Conservation (phyloP, 257 asterid species). For the Orobanche coerulescens region DNA sequence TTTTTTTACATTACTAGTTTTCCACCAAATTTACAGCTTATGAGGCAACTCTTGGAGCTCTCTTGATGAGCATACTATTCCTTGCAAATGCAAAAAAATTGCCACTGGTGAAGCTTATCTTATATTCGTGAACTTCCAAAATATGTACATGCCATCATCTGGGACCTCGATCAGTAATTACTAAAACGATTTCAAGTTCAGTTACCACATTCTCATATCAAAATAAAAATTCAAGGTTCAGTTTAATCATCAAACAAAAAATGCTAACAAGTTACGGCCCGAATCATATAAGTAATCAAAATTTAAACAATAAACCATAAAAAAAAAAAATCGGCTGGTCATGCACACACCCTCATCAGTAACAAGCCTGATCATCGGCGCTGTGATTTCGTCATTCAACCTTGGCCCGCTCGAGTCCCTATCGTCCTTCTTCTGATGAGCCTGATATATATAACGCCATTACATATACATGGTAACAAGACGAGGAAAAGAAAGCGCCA, state of each 20-base stretch:
- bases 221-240: neutral
- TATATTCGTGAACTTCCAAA: neutral
- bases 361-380: slow-evolving; percentile 59
- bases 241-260: neutral
- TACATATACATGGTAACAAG: neutral
- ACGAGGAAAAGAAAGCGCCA: neutral
- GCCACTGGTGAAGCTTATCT: neutral
- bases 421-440: slow-evolving; percentile 36
- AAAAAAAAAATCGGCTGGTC: neutral
- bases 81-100: neutral
- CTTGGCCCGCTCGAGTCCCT: slow-evolving; percentile 43
- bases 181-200: neutral
- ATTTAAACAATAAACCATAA: neutral
- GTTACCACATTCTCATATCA: neutral
- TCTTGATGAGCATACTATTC: neutral
- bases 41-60: neutral
- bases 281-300: neutral
- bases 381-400: slow-evolving; percentile 58
- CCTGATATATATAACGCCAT: slow-evolving; percentile 24
- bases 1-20: neutral
- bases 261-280: neutral
- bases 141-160: neutral
- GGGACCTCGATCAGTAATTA: neutral
- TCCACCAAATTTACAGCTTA: neutral
- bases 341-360: slow-evolving; percentile 49